These are phyloP conservation scores for Sanghuangporus weigelae DNA, from an alignment of 1,284 basidiomycete genomes.

Conservation along the genomic window DNA sequence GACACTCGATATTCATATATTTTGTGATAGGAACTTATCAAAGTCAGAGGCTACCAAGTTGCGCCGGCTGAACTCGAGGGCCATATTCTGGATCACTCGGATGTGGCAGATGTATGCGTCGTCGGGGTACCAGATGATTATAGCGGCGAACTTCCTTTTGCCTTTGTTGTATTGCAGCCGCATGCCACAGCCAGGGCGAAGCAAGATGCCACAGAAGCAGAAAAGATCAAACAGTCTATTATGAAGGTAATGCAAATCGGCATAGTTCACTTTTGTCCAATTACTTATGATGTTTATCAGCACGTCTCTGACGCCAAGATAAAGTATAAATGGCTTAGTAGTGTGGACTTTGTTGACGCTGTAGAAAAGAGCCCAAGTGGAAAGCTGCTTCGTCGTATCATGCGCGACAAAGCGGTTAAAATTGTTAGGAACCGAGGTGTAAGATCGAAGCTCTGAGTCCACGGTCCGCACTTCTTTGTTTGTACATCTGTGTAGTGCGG, in stretches of 20 bases:
- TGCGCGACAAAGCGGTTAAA: slow-evolving; percentile 44
- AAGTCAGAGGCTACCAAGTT: slow-evolving; percentile 16
- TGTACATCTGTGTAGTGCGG: neutral
- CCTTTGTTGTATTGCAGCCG: slow-evolving; percentile 55
- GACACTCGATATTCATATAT: neutral
- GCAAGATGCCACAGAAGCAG: slow-evolving; percentile 29
- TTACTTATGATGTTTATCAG: slow-evolving; percentile 30
- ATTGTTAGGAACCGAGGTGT: slow-evolving; percentile 1
- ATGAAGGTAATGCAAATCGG: slow-evolving; percentile 35
- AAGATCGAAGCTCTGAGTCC: slow-evolving; percentile 4
- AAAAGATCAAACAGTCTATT: slow-evolving; percentile 40
- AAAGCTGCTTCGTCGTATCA: slow-evolving; percentile 53
- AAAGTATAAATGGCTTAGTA: slow-evolving; percentile 69
- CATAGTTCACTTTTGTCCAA: neutral
- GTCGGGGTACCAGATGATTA: slow-evolving; percentile 74
- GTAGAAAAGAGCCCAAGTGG: slow-evolving; percentile 73
- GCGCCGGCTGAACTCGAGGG: slow-evolving; percentile 68
- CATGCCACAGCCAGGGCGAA: slow-evolving; percentile 37
- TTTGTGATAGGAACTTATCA: slow-evolving; percentile 12
- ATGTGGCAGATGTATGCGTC: slow-evolving; percentile 69
- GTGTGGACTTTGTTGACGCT: slow-evolving; percentile 58
- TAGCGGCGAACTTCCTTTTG: slow-evolving; percentile 72
- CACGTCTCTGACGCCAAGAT: slow-evolving; percentile 66
- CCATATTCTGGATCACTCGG: slow-evolving; percentile 65
- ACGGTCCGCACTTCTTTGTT: neutral